Percentiles rank a stretch among this genome's conserved stretches.
Conservation (phyloP, 331 rosid genomes). For the Acacia concinna region DNA sequence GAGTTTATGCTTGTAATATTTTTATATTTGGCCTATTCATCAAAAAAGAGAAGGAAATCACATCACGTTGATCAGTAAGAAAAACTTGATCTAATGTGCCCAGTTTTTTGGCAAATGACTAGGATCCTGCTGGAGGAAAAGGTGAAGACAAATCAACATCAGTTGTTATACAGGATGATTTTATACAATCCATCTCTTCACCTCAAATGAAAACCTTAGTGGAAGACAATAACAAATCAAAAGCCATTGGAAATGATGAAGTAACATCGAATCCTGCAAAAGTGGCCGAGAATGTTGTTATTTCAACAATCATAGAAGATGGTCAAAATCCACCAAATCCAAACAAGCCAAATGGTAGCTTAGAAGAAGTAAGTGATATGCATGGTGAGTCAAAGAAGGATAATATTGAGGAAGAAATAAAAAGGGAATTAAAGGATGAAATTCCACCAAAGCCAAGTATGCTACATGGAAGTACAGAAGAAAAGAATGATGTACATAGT, state of each 20-base stretch:
- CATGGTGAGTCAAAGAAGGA: neutral
- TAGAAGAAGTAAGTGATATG: neutral
- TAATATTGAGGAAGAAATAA: neutral
- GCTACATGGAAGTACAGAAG: neutral
- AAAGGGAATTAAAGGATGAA: neutral
- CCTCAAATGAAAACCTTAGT: neutral
- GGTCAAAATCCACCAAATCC: no score
- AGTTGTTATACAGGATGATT: neutral
- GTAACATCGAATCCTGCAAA: neutral
- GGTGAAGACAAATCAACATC: neutral
- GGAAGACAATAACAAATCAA: neutral
- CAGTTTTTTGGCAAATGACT: constrained; percentile 5
- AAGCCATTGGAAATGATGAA: neutral
- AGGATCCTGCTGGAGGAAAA: constrained; percentile 24
- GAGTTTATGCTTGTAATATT: neutral
- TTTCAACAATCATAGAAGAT: neutral
- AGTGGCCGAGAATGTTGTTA: neutral
- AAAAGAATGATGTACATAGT: neutral
- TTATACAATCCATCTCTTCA: neutral
- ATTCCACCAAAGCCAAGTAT: neutral
- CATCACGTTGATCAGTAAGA: neutral
- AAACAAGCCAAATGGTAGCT: no score
- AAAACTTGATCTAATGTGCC: neutral
- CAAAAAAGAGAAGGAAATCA: neutral
- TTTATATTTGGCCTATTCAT: neutral